phyloP scores from a whole-genome alignment of 768 basidiomycete genomes.

The Saitozyma sp. region DNA sequence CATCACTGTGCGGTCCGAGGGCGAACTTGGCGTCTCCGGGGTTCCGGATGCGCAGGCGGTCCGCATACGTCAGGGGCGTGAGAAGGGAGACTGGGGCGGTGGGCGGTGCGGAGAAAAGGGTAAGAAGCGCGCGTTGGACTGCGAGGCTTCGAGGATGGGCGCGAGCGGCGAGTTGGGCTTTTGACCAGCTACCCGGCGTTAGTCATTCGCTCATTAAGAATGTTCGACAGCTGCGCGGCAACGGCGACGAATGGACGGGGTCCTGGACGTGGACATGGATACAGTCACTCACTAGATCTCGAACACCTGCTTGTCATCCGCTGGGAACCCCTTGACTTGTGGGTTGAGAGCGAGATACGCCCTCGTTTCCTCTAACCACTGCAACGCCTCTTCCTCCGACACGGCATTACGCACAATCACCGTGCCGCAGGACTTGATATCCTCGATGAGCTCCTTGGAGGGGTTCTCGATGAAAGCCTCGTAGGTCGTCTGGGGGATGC shows the following conservation, averaged over 20 bases:
- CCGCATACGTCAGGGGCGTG: conserved; percentile 72
- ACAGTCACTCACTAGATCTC: conserved; percentile 61
- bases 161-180: conserved; percentile 65
- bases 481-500: conserved; percentile 57
- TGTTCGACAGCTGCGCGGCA: neutral
- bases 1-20: conserved; percentile 67
- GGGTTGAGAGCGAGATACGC: conserved; percentile 40
- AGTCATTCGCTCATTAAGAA: neutral
- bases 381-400: conserved; percentile 48
- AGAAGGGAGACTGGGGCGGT: conserved; percentile 57
- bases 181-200: conserved; percentile 56
- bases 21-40: conserved; percentile 71
- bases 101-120: conserved; percentile 57
- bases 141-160: conserved; percentile 64
- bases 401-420: conserved; percentile 65
- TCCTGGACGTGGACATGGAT: too few relatives aligned
- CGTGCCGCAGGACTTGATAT: conserved; percentile 60
- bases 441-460: conserved; percentile 28
- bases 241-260: neutral
- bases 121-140: conserved; percentile 63
- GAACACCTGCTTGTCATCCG: conserved; percentile 68
- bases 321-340: conserved; percentile 59
- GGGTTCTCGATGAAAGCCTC: conserved; percentile 26
- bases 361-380: conserved; percentile 56
- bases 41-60: conserved; percentile 69